Percentiles rank a stretch among this genome's conserved stretches.
These are phyloP conservation scores for Debaryomyces tyrocola DNA, from an alignment of 805 yeast genomes.

Conservation along the genomic window DNA sequence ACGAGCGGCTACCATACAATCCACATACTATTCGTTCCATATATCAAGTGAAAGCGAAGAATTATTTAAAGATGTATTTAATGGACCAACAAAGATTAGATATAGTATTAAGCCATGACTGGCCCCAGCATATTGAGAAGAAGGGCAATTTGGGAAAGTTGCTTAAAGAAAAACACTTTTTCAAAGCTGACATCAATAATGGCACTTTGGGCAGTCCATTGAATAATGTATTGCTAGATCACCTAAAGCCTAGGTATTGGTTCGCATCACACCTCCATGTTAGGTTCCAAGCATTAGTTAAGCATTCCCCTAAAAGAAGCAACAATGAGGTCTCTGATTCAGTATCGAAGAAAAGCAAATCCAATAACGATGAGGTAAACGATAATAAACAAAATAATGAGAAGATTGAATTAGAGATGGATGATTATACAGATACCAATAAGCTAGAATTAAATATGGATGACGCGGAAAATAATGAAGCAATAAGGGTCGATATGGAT, in stretches of 20 bases:
- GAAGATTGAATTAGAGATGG: constrained; percentile 23
- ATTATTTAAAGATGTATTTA: constrained; percentile 55
- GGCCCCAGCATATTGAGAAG: constrained; percentile 82
- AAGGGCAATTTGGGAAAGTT: constrained; percentile 59
- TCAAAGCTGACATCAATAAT: constrained; percentile 58
- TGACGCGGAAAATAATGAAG: constrained; percentile 3
- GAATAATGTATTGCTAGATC: constrained; percentile 52
- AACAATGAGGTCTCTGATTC: background rate
- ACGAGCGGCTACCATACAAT: constrained; percentile 51
- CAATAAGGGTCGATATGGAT: constrained; percentile 21
- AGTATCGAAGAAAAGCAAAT: background rate
- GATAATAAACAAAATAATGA: constrained; percentile 8
- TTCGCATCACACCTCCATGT: constrained; percentile 89
- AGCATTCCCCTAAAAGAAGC: constrained; percentile 26
- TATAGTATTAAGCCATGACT: constrained; percentile 80
- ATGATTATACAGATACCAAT: constrained; percentile 1
- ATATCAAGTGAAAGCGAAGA: constrained; percentile 72
- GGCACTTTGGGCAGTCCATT: constrained; percentile 74
- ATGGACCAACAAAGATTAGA: constrained; percentile 39
- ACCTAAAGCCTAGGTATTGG: constrained; percentile 72
- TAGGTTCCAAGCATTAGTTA: constrained; percentile 57
- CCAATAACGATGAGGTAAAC: background rate
- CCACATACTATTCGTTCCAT: constrained; percentile 51
- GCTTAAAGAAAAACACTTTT: constrained; percentile 62
- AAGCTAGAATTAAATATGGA: background rate